Conservation (phyloP, 106 monocot species). For the Posidonia australis region DNA sequence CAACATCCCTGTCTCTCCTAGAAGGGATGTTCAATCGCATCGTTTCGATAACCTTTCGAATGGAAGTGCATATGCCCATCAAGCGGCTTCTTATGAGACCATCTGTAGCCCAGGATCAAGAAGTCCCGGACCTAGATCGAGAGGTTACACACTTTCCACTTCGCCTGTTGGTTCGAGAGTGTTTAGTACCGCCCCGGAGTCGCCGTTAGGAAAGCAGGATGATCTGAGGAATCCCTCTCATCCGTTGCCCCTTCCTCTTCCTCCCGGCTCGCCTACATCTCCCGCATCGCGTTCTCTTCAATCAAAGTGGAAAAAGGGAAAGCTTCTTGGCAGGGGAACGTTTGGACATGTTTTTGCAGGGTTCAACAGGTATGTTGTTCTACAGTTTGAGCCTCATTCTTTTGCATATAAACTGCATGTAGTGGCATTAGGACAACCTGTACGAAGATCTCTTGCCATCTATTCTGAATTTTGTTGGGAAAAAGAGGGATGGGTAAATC, state of each 20-base stretch:
- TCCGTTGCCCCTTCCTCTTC: conserved; percentile 56
- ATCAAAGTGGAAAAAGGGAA: conserved; percentile 87
- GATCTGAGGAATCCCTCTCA: conserved; percentile 53
- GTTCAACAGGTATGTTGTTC: conserved; percentile 60
- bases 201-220: conserved; percentile 39
- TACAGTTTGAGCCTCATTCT: background rate
- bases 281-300: conserved; percentile 27
- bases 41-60: conserved; percentile 14
- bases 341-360: conserved; percentile 95
- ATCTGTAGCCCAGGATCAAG: conserved; percentile 21
- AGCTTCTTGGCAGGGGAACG: conserved; percentile 83
- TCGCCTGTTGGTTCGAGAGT: conserved; percentile 38
- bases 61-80: conserved; percentile 7
- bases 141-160: conserved; percentile 26
- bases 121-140: conserved; percentile 25
- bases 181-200: conserved; percentile 27
- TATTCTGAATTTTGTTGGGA: background rate
- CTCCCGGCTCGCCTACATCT: conserved; percentile 58
- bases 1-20: conserved; percentile 33
- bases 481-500: no score
- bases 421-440: background rate
- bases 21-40: conserved; percentile 21
- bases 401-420: no score
- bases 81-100: conserved; percentile 9
- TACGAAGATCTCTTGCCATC: background rate